Conservation (phyloP, 2,329 filamentous ascomycete species). For the Ophiocordyceps camponoti-floridani region DNA sequence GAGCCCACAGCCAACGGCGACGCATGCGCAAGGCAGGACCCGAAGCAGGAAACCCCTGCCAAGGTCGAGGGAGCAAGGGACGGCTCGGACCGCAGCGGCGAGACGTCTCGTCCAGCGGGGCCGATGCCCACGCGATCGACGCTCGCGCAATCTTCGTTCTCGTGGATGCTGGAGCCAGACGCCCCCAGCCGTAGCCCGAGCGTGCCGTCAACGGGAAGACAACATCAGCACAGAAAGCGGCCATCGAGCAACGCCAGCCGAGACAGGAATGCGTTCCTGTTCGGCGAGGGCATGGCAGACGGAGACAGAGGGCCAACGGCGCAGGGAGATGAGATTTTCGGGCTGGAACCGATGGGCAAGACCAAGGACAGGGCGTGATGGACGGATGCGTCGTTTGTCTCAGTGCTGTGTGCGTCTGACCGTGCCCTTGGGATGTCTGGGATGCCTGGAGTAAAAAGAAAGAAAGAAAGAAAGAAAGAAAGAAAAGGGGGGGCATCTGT, state of each 20-base stretch:
- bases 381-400: too few relatives aligned
- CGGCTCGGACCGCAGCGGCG: neutral
- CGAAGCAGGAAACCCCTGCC: too few relatives aligned
- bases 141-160: constrained; percentile 57
- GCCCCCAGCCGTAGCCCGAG: constrained; percentile 12
- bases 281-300: constrained; percentile 31
- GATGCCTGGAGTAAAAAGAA: too few relatives aligned
- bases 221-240: constrained; percentile 20
- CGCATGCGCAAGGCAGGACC: neutral
- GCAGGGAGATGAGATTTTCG: constrained; percentile 33
- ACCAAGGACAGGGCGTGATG: constrained; percentile 5
- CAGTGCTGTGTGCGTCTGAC: too few relatives aligned
- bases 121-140: constrained; percentile 44
- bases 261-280: constrained; percentile 40
- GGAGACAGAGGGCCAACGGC: constrained; percentile 16
- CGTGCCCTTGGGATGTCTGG: too few relatives aligned
- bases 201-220: constrained; percentile 9
- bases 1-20: neutral
- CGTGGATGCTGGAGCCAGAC: constrained; percentile 57
- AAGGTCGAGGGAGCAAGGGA: neutral
- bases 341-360: constrained; percentile 28
- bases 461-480: too few relatives aligned
- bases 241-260: constrained; percentile 26
- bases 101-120: constrained; percentile 9
- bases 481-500: too few relatives aligned